Evolutionary conservation across 495 filamentous ascomycete genomes (phyloP).

Genomic region (Hyphodiscus hymeniophilus): DNA sequence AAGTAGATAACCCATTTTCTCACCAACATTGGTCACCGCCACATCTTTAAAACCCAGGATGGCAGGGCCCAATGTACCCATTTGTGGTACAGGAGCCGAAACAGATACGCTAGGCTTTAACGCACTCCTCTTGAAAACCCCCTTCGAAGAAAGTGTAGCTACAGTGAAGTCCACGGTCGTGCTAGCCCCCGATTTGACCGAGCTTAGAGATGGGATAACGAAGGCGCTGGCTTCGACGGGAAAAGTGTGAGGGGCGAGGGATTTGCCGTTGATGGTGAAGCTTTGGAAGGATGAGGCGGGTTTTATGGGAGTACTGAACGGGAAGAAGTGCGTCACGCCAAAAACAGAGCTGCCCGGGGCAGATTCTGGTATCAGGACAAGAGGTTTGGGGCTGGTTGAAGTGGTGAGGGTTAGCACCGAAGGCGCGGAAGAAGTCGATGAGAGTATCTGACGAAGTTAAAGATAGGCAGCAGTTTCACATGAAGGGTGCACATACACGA

Average conservation of each 20-base stretch:
- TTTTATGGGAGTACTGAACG: constrained; percentile 1
- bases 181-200: constrained; percentile 2
- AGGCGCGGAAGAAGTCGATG: background rate
- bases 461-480: background rate
- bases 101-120: constrained; percentile 16
- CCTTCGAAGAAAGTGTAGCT: constrained; percentile 8
- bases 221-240: constrained; percentile 21
- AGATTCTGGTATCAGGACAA: constrained; percentile 1
- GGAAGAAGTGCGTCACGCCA: constrained; percentile 11
- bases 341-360: constrained; percentile 5
- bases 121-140: constrained; percentile 1
- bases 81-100: constrained; percentile 21
- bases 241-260: constrained; percentile 17
- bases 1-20: constrained; percentile 6
- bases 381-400: background rate
- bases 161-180: constrained; percentile 20
- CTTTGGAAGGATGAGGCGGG: background rate
- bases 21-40: background rate
- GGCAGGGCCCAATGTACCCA: constrained; percentile 25
- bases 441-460: constrained; percentile 1
- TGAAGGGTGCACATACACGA: constrained; percentile 1
- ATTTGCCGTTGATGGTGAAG: constrained; percentile 15
- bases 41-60: constrained; percentile 10
- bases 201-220: constrained; percentile 22
- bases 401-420: background rate